Evolutionary conservation across 805 yeast genomes (phyloP).

Genomic region (Pichia rugopelliculosa): DNA sequence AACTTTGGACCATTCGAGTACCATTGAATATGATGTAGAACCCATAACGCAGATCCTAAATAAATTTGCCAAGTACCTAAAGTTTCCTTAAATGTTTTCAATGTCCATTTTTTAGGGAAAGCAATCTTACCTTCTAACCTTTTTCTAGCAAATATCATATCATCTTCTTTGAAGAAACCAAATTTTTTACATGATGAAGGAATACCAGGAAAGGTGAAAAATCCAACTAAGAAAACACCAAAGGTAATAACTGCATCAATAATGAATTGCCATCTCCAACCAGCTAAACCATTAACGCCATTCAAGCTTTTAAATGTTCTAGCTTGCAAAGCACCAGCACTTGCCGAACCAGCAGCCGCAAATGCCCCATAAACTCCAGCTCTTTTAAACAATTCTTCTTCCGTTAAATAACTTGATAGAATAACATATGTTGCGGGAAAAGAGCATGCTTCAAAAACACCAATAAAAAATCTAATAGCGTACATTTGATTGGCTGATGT

Average conservation of each 20-base stretch:
- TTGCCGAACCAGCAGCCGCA: constrained; percentile 37
- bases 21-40: constrained; percentile 30
- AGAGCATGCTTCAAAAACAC: constrained; percentile 52
- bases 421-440: constrained; percentile 54
- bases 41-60: constrained; percentile 17
- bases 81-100: constrained; percentile 35
- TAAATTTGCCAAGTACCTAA: constrained; percentile 36
- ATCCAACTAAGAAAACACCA: constrained; percentile 52
- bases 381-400: constrained; percentile 13
- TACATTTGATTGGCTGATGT: constrained; percentile 42
- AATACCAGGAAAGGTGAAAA: constrained; percentile 52
- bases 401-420: constrained; percentile 12
- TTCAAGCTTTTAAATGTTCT: constrained; percentile 40
- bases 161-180: constrained; percentile 35
- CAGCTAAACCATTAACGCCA: constrained; percentile 46
- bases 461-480: constrained; percentile 54
- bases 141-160: constrained; percentile 39
- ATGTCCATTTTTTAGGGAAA: constrained; percentile 36
- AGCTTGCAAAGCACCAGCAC: constrained; percentile 57
- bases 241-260: constrained; percentile 56
- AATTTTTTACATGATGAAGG: constrained; percentile 24
- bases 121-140: constrained; percentile 31
- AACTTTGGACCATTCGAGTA: constrained; percentile 22
- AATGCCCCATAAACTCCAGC: constrained; percentile 17
- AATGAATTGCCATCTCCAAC: constrained; percentile 73